phyloP scores from a whole-genome alignment of 2,329 filamentous ascomycete genomes.

The Cytospora leucostoma region DNA sequence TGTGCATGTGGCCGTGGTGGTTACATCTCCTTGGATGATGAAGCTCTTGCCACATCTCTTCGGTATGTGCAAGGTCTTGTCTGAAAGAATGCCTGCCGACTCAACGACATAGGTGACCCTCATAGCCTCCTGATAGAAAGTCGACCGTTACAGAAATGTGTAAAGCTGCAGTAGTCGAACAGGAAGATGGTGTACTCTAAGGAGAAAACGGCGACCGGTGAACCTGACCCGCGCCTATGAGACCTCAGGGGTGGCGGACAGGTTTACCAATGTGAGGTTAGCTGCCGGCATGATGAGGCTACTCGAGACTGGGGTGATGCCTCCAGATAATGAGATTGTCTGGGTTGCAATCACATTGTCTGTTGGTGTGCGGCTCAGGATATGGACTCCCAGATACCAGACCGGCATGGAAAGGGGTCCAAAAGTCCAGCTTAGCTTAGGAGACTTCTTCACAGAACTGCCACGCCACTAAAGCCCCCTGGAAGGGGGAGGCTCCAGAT shows the following conservation, averaged over 20 bases:
- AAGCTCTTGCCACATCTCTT: not conserved
- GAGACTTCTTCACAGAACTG: not conserved
- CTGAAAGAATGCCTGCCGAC: conserved; percentile 1
- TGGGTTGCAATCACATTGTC: conserved; percentile 8
- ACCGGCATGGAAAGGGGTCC: conserved; percentile 1
- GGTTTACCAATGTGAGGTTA: conserved; percentile 17
- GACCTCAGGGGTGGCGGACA: conserved; percentile 11
- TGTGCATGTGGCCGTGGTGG: not conserved
- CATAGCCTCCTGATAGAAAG: conserved; percentile 8
- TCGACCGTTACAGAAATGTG: conserved; percentile 10
- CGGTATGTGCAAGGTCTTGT: not conserved
- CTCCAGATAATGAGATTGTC: conserved; percentile 6
- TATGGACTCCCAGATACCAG: conserved; percentile 11
- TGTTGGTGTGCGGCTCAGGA: conserved; percentile 18
- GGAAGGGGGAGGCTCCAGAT: not conserved
- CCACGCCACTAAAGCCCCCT: not conserved
- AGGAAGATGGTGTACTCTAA: conserved; percentile 22
- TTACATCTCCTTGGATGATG: not conserved
- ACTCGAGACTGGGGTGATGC: not conserved
- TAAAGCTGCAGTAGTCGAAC: conserved; percentile 5
- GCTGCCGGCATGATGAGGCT: conserved; percentile 16
- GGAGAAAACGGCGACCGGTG: conserved; percentile 23
- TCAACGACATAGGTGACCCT: conserved; percentile 11
- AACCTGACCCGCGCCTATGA: conserved; percentile 19
- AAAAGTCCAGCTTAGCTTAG: not conserved